Conservation (phyloP, 2,329 filamentous ascomycete genomes). For the Phoma sp. region DNA sequence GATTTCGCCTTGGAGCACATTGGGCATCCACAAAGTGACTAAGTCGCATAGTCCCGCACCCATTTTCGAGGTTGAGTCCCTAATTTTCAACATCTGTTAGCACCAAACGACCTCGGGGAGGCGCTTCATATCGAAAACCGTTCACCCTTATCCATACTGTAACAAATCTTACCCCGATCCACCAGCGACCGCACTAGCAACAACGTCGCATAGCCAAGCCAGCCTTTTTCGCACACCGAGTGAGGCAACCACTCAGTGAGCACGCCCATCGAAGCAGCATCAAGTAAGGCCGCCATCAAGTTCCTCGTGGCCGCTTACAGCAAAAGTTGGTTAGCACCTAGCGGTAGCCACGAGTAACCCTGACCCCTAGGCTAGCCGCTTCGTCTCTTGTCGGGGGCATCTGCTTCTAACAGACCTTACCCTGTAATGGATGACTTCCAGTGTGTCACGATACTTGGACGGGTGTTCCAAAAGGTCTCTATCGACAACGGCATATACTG, state of each 20-base stretch:
- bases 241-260: background rate
- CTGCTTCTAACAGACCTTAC: background rate
- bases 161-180: background rate
- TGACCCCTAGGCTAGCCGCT: no score
- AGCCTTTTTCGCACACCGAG: background rate
- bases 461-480: conserved; percentile 49
- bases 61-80: background rate
- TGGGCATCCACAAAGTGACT: conserved; percentile 17
- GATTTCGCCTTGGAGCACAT: conserved; percentile 8
- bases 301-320: background rate
- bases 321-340: background rate
- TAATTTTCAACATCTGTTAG: conserved; percentile 2
- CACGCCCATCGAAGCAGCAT: background rate
- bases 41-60: conserved; percentile 11
- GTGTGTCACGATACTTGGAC: conserved; percentile 45
- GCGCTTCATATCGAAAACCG: background rate
- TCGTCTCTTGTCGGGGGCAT: no score
- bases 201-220: background rate
- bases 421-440: conserved; percentile 27
- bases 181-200: background rate
- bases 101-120: background rate
- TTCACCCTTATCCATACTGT: background rate
- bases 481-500: conserved; percentile 49
- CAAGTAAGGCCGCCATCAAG: background rate
- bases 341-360: background rate